Percentiles rank a stretch among this genome's conserved stretches.
These are phyloP conservation scores for Cynanchum wilfordii DNA, from an alignment of 257 asterid species.

Conservation along the genomic window DNA sequence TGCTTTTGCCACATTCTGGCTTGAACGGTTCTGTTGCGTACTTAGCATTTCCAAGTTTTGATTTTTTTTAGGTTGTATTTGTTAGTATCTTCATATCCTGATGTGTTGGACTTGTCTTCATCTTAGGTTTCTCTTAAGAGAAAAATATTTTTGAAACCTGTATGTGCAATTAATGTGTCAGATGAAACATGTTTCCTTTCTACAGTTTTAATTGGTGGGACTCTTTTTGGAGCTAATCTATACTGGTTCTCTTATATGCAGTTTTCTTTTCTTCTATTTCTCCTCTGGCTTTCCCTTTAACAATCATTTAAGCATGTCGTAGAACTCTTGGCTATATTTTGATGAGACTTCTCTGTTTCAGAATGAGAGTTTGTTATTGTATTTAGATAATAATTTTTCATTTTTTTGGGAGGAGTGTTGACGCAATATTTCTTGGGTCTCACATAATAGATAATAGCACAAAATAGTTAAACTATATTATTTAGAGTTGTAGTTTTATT, in stretches of 20 bases:
- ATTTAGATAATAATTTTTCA: too few relatives aligned
- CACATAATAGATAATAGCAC: too few relatives aligned
- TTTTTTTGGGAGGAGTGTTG: too few relatives aligned
- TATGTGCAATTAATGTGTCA: neutral
- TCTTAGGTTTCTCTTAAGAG: neutral
- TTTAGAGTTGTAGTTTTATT: too few relatives aligned
- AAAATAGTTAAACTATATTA: too few relatives aligned
- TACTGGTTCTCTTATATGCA: neutral
- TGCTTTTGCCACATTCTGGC: neutral
- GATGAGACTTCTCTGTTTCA: too few relatives aligned
- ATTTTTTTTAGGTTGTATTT: neutral
- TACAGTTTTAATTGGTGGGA: neutral
- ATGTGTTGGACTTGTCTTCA: neutral
- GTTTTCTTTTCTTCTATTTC: neutral
- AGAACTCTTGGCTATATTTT: neutral
- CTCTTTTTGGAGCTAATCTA: neutral
- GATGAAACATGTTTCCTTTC: neutral
- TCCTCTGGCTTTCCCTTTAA: neutral
- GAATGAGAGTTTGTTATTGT: too few relatives aligned
- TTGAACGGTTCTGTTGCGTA: neutral
- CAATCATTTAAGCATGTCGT: neutral
- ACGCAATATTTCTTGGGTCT: too few relatives aligned
- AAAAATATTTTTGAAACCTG: neutral
- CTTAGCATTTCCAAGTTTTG: neutral
- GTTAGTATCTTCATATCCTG: neutral